Conservation (phyloP, 495 filamentous ascomycete species). For the Penicillium desertorum region DNA sequence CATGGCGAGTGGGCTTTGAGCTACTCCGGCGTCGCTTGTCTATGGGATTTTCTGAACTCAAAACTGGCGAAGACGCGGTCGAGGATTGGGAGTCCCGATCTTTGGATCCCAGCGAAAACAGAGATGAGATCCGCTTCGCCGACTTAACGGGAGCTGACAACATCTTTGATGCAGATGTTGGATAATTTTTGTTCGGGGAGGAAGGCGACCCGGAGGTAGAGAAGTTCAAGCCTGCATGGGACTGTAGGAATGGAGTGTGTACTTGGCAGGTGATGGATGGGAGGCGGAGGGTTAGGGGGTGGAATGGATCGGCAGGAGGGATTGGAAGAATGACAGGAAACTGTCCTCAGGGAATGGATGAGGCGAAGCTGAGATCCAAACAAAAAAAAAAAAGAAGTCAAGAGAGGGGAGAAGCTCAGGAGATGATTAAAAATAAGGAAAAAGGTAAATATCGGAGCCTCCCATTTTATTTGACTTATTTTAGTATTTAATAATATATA, state of each 20-base stretch:
- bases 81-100: conserved; percentile 32
- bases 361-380: conserved; percentile 9
- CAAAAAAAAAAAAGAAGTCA: conserved; percentile 4
- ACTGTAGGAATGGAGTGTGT: conserved; percentile 20
- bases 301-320: conserved; percentile 51
- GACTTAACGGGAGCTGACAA: conserved; percentile 51
- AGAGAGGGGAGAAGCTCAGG: conserved; percentile 2
- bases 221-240: conserved; percentile 24
- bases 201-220: conserved; percentile 11
- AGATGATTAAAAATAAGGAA: background rate
- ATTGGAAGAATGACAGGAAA: conserved; percentile 37
- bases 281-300: conserved; percentile 17
- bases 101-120: conserved; percentile 46
- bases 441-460: background rate
- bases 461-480: background rate
- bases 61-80: conserved; percentile 12
- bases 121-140: conserved; percentile 51
- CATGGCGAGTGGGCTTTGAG: conserved; percentile 41
- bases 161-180: conserved; percentile 31
- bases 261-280: conserved; percentile 14
- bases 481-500: too few relatives aligned
- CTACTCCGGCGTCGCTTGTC: conserved; percentile 30
- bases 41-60: conserved; percentile 22
- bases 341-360: conserved; percentile 1
- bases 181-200: conserved; percentile 3